Conservation (phyloP, 1,284 basidiomycete genomes). For the Microbotryum scabiosae region DNA sequence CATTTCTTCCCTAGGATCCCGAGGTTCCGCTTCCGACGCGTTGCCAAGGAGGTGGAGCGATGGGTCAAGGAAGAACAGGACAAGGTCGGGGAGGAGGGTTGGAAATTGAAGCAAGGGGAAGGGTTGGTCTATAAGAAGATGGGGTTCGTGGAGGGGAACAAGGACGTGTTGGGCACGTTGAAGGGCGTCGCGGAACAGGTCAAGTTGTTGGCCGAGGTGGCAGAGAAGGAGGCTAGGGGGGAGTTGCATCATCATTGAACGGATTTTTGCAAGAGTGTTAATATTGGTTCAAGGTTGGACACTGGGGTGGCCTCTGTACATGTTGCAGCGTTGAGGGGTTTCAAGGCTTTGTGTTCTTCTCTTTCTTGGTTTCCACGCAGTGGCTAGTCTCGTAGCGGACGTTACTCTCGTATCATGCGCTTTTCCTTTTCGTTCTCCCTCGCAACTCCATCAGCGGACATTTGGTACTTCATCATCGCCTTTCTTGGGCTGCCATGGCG, state of each 20-base stretch:
- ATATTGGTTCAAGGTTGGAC: slow-evolving; percentile 30
- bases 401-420: not conserved
- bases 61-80: slow-evolving; percentile 29
- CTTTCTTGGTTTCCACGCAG: not conserved
- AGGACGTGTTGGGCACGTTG: slow-evolving; percentile 65
- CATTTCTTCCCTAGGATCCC: slow-evolving; percentile 94
- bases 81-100: slow-evolving; percentile 1
- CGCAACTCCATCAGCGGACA: too few species aligned
- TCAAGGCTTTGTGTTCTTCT: not conserved
- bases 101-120: slow-evolving; percentile 51
- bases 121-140: slow-evolving; percentile 83
- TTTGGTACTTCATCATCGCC: too few species aligned
- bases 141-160: slow-evolving; percentile 75
- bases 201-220: slow-evolving; percentile 63
- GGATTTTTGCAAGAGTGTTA: not conserved
- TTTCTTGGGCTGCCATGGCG: too few species aligned
- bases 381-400: not conserved
- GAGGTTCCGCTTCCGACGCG: slow-evolving; percentile 78
- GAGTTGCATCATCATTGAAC: slow-evolving; percentile 33
- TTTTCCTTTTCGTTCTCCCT: too few species aligned
- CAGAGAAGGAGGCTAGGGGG: slow-evolving; percentile 44
- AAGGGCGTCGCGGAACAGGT: slow-evolving; percentile 74
- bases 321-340: too few species aligned
- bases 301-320: too few species aligned
- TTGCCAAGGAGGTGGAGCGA: slow-evolving; percentile 42